Percentiles rank a stretch among this genome's conserved stretches.
phyloP scores from a whole-genome alignment of 2,329 filamentous ascomycete species.

The Ophiobolus disseminans region DNA sequence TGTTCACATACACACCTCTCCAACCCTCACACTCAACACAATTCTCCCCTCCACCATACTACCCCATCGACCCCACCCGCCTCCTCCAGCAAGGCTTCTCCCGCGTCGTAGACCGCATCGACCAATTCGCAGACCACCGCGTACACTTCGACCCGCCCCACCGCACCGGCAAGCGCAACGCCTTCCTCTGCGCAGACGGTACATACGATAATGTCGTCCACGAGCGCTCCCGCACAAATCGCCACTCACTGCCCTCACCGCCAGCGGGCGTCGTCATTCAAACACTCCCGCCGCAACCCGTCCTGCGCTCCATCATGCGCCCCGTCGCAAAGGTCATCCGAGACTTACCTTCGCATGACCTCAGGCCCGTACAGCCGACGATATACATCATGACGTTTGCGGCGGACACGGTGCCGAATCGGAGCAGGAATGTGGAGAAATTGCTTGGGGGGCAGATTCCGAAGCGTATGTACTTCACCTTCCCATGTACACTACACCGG shows the following conservation, averaged over 20 bases:
- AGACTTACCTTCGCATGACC: too few species aligned
- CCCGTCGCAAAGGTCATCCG: too few species aligned
- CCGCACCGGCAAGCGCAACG: neutral
- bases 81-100: neutral
- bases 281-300: neutral
- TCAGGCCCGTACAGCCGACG: conserved; percentile 28
- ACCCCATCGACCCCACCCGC: neutral
- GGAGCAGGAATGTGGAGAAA: conserved; percentile 1
- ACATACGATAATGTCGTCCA: neutral
- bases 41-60: neutral
- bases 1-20: neutral
- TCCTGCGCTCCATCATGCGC: too few species aligned
- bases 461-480: too few species aligned
- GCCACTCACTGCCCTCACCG: neutral
- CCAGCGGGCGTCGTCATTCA: neutral
- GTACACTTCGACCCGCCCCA: neutral
- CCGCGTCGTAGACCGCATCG: neutral
- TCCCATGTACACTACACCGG: too few species aligned
- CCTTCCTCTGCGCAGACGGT: neutral
- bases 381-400: conserved; percentile 36
- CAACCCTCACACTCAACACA: neutral
- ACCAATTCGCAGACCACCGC: neutral
- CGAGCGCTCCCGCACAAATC: neutral
- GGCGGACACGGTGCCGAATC: conserved; percentile 8
- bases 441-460: too few species aligned